phyloP scores from a whole-genome alignment of 257 asterid genomes.

The Penstemon newberryi region DNA sequence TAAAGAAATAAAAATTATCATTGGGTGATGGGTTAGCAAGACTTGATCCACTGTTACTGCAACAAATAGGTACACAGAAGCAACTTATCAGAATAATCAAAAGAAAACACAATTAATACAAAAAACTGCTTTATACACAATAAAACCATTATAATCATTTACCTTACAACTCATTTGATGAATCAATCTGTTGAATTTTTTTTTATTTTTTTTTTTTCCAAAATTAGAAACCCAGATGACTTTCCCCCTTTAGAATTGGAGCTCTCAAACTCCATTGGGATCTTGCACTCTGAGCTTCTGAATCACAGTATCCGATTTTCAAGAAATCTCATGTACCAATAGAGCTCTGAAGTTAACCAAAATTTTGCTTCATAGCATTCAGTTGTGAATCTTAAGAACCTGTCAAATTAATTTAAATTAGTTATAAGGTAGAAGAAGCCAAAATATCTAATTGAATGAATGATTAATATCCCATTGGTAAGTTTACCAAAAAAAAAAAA shows the following conservation, averaged over 20 bases:
- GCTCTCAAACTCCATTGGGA: background rate
- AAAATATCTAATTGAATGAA: background rate
- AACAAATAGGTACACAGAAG: background rate
- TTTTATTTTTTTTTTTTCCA: background rate
- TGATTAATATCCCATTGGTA: background rate
- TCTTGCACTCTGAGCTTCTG: background rate
- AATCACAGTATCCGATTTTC: background rate
- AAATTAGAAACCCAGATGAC: background rate
- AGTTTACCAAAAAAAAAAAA: too few species aligned
- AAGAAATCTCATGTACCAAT: background rate
- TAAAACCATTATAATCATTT: background rate
- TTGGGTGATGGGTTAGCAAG: conserved; percentile 17
- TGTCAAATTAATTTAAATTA: background rate
- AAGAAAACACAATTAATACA: background rate
- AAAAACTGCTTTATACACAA: conserved; percentile 6
- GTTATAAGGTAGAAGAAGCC: background rate
- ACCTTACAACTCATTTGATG: background rate
- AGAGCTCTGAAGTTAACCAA: background rate
- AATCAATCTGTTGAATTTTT: background rate
- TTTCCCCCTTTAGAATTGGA: background rate
- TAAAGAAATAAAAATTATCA: conserved; percentile 17
- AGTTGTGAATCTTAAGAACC: background rate
- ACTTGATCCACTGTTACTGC: conserved; percentile 30
- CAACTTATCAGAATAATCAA: conserved; percentile 19
- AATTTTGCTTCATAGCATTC: too few species aligned